A percentile compares a stretch with the other conserved stretches of the same genome.
phyloP scores from a whole-genome alignment of 352 stramenopile species.

The Elongisporangium anandrum region DNA sequence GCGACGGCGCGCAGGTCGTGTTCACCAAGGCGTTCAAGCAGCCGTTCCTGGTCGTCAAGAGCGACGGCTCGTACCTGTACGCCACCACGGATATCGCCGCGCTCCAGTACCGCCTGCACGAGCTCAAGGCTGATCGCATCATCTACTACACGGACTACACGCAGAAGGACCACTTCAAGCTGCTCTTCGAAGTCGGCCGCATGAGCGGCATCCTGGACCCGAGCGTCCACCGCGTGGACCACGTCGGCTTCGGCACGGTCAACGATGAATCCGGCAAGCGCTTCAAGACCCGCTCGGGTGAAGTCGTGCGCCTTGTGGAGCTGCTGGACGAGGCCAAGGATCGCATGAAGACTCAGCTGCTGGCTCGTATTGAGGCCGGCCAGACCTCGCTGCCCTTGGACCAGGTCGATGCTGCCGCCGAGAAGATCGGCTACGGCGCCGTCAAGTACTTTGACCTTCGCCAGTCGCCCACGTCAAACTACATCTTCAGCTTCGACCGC shows the following conservation, averaged over 20 bases:
- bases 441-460: constrained; percentile 99
- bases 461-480: constrained; percentile 97
- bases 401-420: constrained; percentile 91
- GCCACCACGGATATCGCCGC: constrained; percentile 83
- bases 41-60: constrained; percentile 85
- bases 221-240: constrained; percentile 76
- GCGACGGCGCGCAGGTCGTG: constrained; percentile 87
- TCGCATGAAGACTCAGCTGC: constrained; percentile 92
- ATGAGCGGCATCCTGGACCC: constrained; percentile 79
- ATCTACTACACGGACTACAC: constrained; percentile 89
- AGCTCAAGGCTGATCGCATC: constrained; percentile 76
- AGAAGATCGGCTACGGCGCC: constrained; percentile 97
- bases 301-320: constrained; percentile 98
- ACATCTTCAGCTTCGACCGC: constrained; percentile 99
- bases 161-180: constrained; percentile 85
- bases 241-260: constrained; percentile 84
- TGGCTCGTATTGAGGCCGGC: constrained; percentile 89
- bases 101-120: constrained; percentile 82
- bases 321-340: constrained; percentile 97
- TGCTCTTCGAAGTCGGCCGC: constrained; percentile 77
- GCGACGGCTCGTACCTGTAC: constrained; percentile 83
- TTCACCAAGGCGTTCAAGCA: constrained; percentile 91
- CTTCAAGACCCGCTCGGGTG: constrained; percentile 98
- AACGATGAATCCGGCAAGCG: constrained; percentile 88
- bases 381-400: constrained; percentile 86